phyloP scores from a whole-genome alignment of 2,329 filamentous ascomycete genomes.

The Aspergillus sp. region DNA sequence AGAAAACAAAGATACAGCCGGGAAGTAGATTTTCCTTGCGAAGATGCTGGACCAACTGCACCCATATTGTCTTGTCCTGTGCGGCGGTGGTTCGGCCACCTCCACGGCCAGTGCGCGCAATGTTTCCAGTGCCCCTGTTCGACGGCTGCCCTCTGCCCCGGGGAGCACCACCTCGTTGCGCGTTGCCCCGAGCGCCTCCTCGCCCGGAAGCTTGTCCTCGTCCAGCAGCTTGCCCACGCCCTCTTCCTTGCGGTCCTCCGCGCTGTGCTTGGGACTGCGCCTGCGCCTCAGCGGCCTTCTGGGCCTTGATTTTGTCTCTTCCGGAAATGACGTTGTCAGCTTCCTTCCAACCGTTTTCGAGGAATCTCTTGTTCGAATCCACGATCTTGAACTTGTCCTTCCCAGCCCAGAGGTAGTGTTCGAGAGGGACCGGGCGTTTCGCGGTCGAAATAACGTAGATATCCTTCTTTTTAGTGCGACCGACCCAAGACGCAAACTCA shows the following conservation, averaged over 20 bases:
- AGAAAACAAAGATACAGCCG: conserved; percentile 97
- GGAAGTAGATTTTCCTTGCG: conserved; percentile 84
- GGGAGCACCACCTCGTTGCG: conserved; percentile 39
- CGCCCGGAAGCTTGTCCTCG: conserved; percentile 38
- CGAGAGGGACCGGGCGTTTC: conserved; percentile 89
- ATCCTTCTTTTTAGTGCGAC: conserved; percentile 95
- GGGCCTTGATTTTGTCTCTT: conserved; percentile 70
- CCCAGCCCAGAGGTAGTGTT: conserved; percentile 94
- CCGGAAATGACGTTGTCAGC: conserved; percentile 80
- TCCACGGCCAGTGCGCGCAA: conserved; percentile 81
- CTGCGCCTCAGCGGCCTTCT: conserved; percentile 51
- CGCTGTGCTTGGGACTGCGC: conserved; percentile 54
- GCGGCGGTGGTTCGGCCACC: conserved; percentile 85
- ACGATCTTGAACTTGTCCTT: conserved; percentile 95
- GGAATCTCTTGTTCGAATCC: conserved; percentile 84
- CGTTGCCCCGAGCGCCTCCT: conserved; percentile 43
- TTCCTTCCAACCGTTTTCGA: conserved; percentile 92
- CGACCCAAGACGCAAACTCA: conserved; percentile 98
- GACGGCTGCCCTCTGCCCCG: conserved; percentile 57
- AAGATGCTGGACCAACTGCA: conserved; percentile 88
- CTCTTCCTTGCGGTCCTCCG: conserved; percentile 53
- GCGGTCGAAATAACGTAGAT: conserved; percentile 98
- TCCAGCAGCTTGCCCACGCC: conserved; percentile 55
- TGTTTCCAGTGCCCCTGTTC: conserved; percentile 70
- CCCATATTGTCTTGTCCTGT: conserved; percentile 96